Conservation (phyloP, 768 basidiomycete species). For the Postia placenta region DNA sequence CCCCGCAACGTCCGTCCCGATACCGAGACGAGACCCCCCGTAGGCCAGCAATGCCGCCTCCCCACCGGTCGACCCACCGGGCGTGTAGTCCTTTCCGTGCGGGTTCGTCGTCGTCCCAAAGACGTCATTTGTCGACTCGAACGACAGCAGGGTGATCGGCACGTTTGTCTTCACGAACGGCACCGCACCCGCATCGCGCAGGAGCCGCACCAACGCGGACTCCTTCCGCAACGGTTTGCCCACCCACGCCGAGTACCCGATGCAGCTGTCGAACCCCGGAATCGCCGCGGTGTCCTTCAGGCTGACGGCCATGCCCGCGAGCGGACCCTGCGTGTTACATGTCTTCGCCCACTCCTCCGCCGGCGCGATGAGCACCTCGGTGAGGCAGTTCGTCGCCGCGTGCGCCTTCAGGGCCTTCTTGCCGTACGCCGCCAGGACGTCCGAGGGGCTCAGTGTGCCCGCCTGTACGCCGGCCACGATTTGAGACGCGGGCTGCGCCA, state of each 20-base stretch:
- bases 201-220: constrained; percentile 33
- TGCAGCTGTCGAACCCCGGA: constrained; percentile 38
- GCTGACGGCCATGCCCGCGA: constrained; percentile 46
- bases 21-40: constrained; percentile 39
- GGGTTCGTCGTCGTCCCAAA: constrained; percentile 45
- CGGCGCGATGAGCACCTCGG: constrained; percentile 25
- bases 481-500: constrained; percentile 16
- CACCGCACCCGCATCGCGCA: constrained; percentile 37
- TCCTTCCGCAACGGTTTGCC: constrained; percentile 31
- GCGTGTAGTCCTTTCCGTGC: constrained; percentile 30
- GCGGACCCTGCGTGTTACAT: constrained; percentile 21
- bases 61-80: constrained; percentile 47
- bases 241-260: constrained; percentile 39
- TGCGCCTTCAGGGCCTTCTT: constrained; percentile 38
- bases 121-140: constrained; percentile 38
- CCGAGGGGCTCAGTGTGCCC: constrained; percentile 16
- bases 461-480: constrained; percentile 18
- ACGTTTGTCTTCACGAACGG: constrained; percentile 38
- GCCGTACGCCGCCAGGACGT: constrained; percentile 25
- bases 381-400: constrained; percentile 43
- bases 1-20: constrained; percentile 48
- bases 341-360: constrained; percentile 20
- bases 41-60: constrained; percentile 43
- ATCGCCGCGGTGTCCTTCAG: constrained; percentile 44
- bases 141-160: constrained; percentile 36